Evolutionary conservation across 2,329 filamentous ascomycete species (phyloP), one percentile per base, ranked within the genome.

Genomic region (Didymella keratinophila): DNA sequence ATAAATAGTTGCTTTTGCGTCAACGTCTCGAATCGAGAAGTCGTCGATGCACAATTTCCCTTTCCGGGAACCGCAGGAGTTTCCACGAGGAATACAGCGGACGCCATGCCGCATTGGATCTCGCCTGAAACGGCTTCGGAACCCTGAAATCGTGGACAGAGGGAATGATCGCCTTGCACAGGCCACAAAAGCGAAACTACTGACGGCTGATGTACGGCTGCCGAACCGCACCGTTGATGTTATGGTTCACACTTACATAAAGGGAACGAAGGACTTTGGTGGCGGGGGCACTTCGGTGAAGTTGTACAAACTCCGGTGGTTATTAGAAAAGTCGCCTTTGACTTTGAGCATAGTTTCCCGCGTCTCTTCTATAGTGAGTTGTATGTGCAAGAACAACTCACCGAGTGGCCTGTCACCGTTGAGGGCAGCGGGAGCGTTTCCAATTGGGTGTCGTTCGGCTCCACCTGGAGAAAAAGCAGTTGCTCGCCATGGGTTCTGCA

Each of bases 401-500:
- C 32, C 32, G 18, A 39, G 36, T 4, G 36, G 11, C 36, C 20
- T 41, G 18, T 41, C 37, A 23, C 37, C 20, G 37, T 23, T 41
- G 8, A 37, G n/a, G 14, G 21, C 8, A 9, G 28, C n/a, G 20
- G 23, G 46, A 14, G 11, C 20, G 21, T 27, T 21, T 11, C 39
- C 25, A 18, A 25, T 51, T 52, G 14, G n/a, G 30, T 14, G 8
- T 14, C 7, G 28, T 21, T 27, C 8, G 48, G 43, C 30, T 21
- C 49, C 55, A 44, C 43, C 7, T 18, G 18, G 25, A 23, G 11
- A 47, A 57, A 56, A 58, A 58, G 55, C 43, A 58, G 49, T 32
- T 44, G 30, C 23, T 37, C 28, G n/a, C 9, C 18, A 20, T 18
- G 21, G n/a, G n/a, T 20, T 57, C 5, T 41, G 34, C 21, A 16